Conservation (phyloP, 495 filamentous ascomycete species). For the Podospora conica region DNA sequence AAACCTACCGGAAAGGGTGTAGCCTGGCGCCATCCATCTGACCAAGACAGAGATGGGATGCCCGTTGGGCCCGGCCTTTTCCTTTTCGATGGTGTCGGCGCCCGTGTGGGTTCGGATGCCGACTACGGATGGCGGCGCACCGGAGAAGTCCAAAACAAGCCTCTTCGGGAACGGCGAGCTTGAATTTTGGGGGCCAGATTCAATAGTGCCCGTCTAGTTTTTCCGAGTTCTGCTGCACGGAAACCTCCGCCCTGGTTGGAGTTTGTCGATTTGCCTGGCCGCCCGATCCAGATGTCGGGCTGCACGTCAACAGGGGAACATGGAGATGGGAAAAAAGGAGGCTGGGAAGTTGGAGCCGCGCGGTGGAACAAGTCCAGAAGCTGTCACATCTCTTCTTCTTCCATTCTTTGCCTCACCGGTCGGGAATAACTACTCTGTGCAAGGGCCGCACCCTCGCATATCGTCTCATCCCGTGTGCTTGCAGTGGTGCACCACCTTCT, state of each 20-base stretch:
- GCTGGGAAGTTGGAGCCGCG: not conserved
- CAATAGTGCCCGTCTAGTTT: not conserved
- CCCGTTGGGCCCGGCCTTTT: not conserved
- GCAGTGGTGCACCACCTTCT: not conserved
- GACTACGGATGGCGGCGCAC: not conserved
- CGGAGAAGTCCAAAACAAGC: not conserved
- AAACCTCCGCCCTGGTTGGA: too few relatives aligned
- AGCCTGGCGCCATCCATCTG: not conserved
- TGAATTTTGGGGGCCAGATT: not conserved
- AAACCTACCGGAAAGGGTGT: conserved; percentile 8
- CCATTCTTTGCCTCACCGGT: not conserved
- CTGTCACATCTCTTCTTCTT: not conserved
- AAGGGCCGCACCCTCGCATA: not conserved
- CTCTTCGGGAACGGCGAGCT: not conserved
- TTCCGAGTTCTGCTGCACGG: too few relatives aligned
- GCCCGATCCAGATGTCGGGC: not conserved
- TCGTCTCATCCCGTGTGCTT: not conserved
- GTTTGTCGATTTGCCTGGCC: not conserved
- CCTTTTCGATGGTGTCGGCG: not conserved
- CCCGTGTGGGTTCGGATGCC: not conserved
- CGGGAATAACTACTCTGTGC: not conserved
- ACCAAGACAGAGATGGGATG: not conserved
- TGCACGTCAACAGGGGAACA: not conserved
- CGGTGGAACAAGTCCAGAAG: not conserved
- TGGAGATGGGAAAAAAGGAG: not conserved